Evolutionary conservation across 2,329 filamentous ascomycete species (phyloP), one percentile per base, ranked within the genome.

Genomic region (Aphanoascus verrucosus): DNA sequence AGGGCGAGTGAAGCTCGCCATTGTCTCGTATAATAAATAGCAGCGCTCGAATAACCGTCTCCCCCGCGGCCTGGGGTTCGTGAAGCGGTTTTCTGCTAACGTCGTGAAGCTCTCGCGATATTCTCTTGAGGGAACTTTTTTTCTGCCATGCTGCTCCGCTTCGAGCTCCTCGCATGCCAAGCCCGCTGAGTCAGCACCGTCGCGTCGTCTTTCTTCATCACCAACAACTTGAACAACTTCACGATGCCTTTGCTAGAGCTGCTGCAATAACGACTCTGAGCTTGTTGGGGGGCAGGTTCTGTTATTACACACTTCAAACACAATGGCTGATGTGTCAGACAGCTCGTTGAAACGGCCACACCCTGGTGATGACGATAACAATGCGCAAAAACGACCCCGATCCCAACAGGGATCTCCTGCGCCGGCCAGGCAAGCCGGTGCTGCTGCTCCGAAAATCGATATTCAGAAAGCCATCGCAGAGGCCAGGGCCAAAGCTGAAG

Each of bases 1-100:
- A 43, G 93, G 90, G 66, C 90, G 86, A 57, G 86, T 63, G 52
- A 73, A 72, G 55, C 63, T 72, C 60, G 71, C 69, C 72, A 74
- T 74, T 62, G 59, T 66, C 37, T 17, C 28, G 20, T 28, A 7
- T 11, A 44, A 12, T 9, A 9, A 11, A 7, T 28, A 2, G 9
- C 14, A 50, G 47, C 41, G 44, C 28, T 49, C 38, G 28, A 43
- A 23, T 34, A n/a, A 14, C 43, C 41, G 41, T 47, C 50, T 53
- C 41, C 23, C 23, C 49, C 1, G 19, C 15, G 34, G 15, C 38
- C 37, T 17, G 49, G 8, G 17, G 41, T 28, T 28, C 23, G 23
- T 19, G 38, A 31, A 43, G 49, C 11, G 37, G 37, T 53, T 37
- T 40, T 46, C 42, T 28, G 23, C 7, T 3, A 28, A 7, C 23